Percentiles rank a stretch among this genome's conserved stretches.
phyloP scores from a whole-genome alignment of 2,329 filamentous ascomycete genomes.

The Ophiocordyceps camponoti-leonardi region DNA sequence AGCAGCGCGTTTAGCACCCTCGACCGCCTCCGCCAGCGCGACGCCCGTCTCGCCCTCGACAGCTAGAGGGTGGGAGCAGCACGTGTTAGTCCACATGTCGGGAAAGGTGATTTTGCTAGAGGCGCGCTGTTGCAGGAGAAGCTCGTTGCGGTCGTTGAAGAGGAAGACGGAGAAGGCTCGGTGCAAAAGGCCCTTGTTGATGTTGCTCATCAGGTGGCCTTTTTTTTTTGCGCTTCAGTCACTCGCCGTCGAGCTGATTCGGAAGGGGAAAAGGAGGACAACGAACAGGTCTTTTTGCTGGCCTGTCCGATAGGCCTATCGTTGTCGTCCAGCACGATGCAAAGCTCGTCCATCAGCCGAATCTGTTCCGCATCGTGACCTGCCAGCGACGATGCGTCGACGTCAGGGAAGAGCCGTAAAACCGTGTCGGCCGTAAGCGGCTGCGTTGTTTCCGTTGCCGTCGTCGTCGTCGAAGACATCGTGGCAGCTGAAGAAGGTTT shows the following conservation, averaged over 20 bases:
- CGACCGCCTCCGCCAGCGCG: constrained; percentile 60
- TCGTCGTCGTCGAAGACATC: constrained; percentile 4
- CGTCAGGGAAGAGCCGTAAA: constrained; percentile 73
- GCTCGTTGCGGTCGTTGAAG: constrained; percentile 82
- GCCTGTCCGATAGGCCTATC: constrained; percentile 88
- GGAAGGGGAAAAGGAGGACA: no score
- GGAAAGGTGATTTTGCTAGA: constrained; percentile 98
- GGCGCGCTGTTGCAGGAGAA: constrained; percentile 90
- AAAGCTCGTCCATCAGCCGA: constrained; percentile 94
- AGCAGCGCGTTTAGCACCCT: constrained; percentile 80
- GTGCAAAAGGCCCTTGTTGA: constrained; percentile 87
- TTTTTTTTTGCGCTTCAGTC: background rate
- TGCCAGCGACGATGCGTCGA: constrained; percentile 56
- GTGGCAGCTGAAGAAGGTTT: background rate
- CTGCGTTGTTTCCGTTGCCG: constrained; percentile 20
- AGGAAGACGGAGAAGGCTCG: constrained; percentile 96
- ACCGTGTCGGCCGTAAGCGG: constrained; percentile 76
- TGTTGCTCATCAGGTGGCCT: constrained; percentile 99
- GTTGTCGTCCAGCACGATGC: constrained; percentile 88
- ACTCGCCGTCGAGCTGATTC: background rate
- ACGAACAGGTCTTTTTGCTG: constrained; percentile 90
- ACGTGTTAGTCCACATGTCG: constrained; percentile 99
- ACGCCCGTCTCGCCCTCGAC: constrained; percentile 83
- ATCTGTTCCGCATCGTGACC: constrained; percentile 98
- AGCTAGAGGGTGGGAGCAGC: constrained; percentile 91